Conservation (phyloP, 345 rosid genomes). For the Citrus sp. region DNA sequence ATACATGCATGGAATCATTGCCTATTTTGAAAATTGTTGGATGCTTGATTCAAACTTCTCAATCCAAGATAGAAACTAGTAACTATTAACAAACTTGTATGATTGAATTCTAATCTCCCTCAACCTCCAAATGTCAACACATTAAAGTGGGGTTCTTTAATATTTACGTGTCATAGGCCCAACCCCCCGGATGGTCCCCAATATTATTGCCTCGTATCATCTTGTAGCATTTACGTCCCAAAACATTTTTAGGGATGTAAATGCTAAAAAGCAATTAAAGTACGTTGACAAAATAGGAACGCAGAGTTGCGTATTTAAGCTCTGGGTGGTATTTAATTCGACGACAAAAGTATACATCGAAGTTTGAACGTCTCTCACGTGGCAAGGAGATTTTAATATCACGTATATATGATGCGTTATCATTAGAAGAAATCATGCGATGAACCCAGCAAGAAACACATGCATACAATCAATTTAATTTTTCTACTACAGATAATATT, state of each 20-base stretch:
- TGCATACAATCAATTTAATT: no score
- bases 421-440: no score
- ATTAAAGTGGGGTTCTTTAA: not conserved
- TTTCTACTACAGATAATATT: no score
- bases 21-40: conserved; percentile 13
- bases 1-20: conserved; percentile 25
- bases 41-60: conserved; percentile 1
- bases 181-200: not conserved
- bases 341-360: no score
- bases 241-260: not conserved
- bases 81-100: not conserved
- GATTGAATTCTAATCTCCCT: not conserved
- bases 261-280: no score
- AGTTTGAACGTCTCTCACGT: no score
- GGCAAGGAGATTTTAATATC: no score
- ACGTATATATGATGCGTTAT: no score
- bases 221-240: not conserved
- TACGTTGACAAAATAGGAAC: not conserved
- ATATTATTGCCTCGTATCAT: not conserved
- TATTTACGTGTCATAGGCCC: conserved; percentile 2
- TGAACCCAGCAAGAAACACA: no score
- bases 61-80: not conserved
- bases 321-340: no score
- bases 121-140: not conserved
- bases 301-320: not conserved